phyloP scores from a whole-genome alignment of 495 filamentous ascomycete species.

The Daldinia caldariorum region DNA sequence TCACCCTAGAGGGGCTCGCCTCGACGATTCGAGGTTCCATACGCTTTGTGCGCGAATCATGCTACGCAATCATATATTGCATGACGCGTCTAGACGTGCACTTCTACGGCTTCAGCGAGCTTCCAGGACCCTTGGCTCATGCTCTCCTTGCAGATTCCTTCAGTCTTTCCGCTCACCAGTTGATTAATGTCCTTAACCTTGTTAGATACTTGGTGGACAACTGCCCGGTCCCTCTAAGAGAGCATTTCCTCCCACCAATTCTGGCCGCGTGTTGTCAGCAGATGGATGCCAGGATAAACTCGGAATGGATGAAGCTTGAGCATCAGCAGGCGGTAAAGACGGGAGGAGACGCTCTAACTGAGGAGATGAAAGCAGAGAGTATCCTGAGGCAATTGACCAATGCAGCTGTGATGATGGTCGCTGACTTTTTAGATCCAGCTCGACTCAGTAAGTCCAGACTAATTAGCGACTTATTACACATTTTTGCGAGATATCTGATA shows the following conservation, averaged over 20 bases:
- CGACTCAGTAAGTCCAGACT: conserved; percentile 60
- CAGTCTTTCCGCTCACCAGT: conserved; percentile 88
- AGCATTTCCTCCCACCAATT: conserved; percentile 87
- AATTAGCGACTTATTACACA: not conserved
- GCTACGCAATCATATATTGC: conserved; percentile 91
- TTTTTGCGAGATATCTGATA: conserved; percentile 31
- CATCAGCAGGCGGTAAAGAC: conserved; percentile 63
- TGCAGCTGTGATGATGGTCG: conserved; percentile 88
- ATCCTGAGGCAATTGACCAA: conserved; percentile 94
- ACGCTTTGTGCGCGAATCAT: conserved; percentile 87
- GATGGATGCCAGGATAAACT: conserved; percentile 84
- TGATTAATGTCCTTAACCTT: conserved; percentile 87
- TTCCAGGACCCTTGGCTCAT: conserved; percentile 84
- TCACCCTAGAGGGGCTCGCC: conserved; percentile 90
- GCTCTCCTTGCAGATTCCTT: conserved; percentile 86
- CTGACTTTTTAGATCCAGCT: conserved; percentile 82
- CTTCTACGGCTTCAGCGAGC: conserved; percentile 87
- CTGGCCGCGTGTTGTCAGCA: conserved; percentile 82
- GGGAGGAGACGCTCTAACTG: conserved; percentile 74
- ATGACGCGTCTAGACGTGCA: conserved; percentile 87
- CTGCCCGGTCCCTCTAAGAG: conserved; percentile 80
- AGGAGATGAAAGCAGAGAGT: conserved; percentile 98
- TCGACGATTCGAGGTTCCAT: conserved; percentile 90
- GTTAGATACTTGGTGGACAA: conserved; percentile 88
- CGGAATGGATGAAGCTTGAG: conserved; percentile 82